Percentiles rank a stretch among this genome's conserved stretches.
Evolutionary conservation across 169 alveolate genomes (phyloP).

Genomic region (Plasmodium vivax): DNA sequence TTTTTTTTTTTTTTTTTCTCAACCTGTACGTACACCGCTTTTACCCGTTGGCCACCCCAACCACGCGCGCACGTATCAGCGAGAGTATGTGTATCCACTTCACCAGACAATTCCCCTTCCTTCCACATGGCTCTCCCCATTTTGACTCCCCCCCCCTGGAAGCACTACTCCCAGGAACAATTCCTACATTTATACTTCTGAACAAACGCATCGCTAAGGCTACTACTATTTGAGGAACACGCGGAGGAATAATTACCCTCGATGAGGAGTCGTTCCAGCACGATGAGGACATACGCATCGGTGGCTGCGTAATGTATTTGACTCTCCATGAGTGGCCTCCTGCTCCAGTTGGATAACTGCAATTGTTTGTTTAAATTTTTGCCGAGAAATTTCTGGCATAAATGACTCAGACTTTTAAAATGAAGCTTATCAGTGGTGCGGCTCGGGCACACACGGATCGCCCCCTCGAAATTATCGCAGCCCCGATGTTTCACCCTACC

Average conservation of each 20-base stretch:
- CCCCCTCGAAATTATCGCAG: neutral
- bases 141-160: neutral
- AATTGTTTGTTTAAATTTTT: constrained; percentile 84
- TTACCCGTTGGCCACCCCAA: neutral
- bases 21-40: neutral
- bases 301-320: constrained; percentile 89
- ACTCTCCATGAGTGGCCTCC: constrained; percentile 87
- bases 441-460: neutral
- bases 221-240: constrained; percentile 32
- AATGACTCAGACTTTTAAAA: constrained; percentile 80
- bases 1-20: neutral
- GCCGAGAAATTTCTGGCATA: constrained; percentile 80
- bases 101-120: neutral
- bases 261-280: constrained; percentile 46
- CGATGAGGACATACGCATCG: constrained; percentile 87
- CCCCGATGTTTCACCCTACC: constrained; percentile 11
- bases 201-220: constrained; percentile 3
- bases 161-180: constrained; percentile 52
- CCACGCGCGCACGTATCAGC: neutral
- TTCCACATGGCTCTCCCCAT: neutral
- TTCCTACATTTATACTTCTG: constrained; percentile 36
- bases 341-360: constrained; percentile 91
- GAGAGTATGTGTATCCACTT: neutral
- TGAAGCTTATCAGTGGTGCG: constrained; percentile 1
- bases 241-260: constrained; percentile 35